Evolutionary conservation across 1,284 basidiomycete species (phyloP), one percentile per base, ranked within the genome.

Genomic region (Mycena sp.): DNA sequence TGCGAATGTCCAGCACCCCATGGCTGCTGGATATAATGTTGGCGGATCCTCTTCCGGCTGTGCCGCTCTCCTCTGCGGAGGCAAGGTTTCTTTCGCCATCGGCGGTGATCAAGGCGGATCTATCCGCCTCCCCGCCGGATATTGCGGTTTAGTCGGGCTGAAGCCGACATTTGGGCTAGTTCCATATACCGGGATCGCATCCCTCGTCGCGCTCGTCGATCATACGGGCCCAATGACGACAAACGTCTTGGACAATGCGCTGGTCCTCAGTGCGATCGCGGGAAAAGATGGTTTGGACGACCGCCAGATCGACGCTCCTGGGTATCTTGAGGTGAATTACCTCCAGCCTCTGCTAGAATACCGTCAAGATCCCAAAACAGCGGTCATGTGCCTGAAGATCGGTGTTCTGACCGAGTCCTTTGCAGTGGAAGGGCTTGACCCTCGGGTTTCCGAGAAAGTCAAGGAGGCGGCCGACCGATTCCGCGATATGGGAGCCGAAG

Each of bases 111-210:
- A 82, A 67, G 80, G 81, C 32, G 82, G 81, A 1, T 78, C 76
- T 30, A 79, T 81, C 40, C 79, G 82, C 21, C 75, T 82, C 76
- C 83, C 83, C 6, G 77, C 80, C 1, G 72, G 77, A 2, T 77
- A 80, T 50, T 80, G 79, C 61, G 83, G 83, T 10, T 76, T 84
- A 25, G 82, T 84, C 16, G 83, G 83, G 1, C 67, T 85, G 30
- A 84, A 84, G 67, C 80, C 83, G 0, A 82, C 82, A 2, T 81
- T 78, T 45, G 83, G 83, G 1, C 76, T 85, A 2, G 81, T 84
- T 1, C 83, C 83, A 0, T 84, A 83, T 69, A 83, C 83, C 2
- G 83, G 82, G 3, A 71, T 73, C 19, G 77, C 78, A 19, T 78
- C 79, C 16, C 76, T 78, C 30, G 80, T 82, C 53, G 72, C 78